Base-by-base conservation (phyloP, 805 yeast genomes). In the Pichia membranifaciens region DNA sequence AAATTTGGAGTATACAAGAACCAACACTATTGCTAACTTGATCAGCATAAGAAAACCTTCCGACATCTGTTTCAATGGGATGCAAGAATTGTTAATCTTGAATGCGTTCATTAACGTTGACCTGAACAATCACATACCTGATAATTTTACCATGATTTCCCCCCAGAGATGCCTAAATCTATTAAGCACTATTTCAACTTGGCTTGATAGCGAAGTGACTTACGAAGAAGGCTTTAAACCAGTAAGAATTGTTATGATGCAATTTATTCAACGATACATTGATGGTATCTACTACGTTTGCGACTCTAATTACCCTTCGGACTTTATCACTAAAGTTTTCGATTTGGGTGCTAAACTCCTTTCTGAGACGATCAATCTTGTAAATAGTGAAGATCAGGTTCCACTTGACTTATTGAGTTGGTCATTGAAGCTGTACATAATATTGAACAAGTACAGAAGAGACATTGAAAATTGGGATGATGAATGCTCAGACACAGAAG, bases 131-230 rank as follows among this genome's bases (percentile, higher is more conserved):
- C 57, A 47, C 1, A 35, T 57, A 7, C 55, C 65, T 1, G 50
- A 50, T 5, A 38, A 42, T 4, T 66, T 64, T 39, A 64, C 60
- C n/a, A 70, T 80, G 2, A 65, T 85, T 22, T 83, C 87, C 6
- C 70, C 75, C 3, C 89, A 81, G 57, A 73, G 93, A 54, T 66
- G 83, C 35, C 74, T 71, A 38, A 78, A 84, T 87, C 64, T 83
- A 8, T 51, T 86, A 17, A 74, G 70, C 37, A 72, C 76, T 5
- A 53, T 88, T 1, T 58, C 62, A 4, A 65, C 64, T 17, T 83
- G 90, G 87, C 54, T 82, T 20, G 84, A 80, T 21, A 72, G 81
- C 15, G 87, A 79, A 18, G 54, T 73, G 43, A 78, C 84, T 1
- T 83, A 77, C 59, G 87, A 81, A 17, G 62, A 67, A 0, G 73